phyloP scores from a whole-genome alignment of 2,329 filamentous ascomycete species.

The Botrytis tulipae region DNA sequence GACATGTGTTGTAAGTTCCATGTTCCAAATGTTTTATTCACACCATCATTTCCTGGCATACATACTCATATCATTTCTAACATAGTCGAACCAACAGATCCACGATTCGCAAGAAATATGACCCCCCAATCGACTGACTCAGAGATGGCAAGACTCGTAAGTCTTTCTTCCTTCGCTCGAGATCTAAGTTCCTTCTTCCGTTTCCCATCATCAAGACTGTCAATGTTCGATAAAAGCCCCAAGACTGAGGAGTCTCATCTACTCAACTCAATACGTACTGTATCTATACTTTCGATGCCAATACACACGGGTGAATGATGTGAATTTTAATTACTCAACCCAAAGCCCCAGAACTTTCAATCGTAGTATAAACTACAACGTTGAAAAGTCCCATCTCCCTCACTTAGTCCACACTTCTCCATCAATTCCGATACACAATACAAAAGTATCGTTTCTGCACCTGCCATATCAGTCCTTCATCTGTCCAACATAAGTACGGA shows the following conservation, averaged over 20 bases:
- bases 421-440: not conserved
- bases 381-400: not conserved
- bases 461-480: not conserved
- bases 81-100: not conserved
- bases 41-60: not conserved
- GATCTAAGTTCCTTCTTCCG: no score
- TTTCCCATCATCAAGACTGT: no score
- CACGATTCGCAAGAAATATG: not conserved
- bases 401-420: not conserved
- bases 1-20: not conserved
- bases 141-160: slow-evolving; percentile 5
- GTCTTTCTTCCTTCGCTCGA: not conserved
- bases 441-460: not conserved
- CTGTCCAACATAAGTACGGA: not conserved
- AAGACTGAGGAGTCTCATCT: no score
- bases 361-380: not conserved
- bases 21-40: not conserved
- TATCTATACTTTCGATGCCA: not conserved
- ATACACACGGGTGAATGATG: not conserved
- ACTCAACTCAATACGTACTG: not conserved
- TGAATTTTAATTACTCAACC: not conserved
- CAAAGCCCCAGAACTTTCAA: not conserved
- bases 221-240: not conserved
- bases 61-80: not conserved
- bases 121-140: not conserved